Conservation (phyloP, 306 rosid species). For the Lagenaria siceraria region DNA sequence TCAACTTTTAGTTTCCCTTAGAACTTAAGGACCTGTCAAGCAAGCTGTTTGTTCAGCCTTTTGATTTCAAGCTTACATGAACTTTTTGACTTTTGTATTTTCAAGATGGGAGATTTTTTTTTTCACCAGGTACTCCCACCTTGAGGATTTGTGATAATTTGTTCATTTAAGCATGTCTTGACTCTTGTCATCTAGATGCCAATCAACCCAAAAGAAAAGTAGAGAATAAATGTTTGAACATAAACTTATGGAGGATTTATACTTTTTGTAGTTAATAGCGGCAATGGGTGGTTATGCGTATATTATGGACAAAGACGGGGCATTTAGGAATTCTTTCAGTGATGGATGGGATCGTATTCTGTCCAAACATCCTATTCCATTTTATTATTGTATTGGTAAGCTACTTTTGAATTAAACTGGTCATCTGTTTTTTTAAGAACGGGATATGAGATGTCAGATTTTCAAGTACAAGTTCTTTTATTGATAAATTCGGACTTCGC, state of each 20-base stretch:
- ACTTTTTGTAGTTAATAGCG: constrained; percentile 51
- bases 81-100: not conserved
- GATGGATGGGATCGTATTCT: constrained; percentile 96
- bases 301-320: constrained; percentile 91
- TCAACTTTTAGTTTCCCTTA: not conserved
- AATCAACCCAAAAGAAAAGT: not conserved
- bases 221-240: not conserved
- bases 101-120: not conserved
- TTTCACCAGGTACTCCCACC: not conserved
- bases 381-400: constrained; percentile 89
- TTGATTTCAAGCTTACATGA: not conserved
- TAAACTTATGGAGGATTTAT: constrained; percentile 5
- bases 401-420: not conserved
- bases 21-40: not conserved
- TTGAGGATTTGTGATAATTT: not conserved
- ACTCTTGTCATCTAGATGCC: not conserved
- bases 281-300: constrained; percentile 85
- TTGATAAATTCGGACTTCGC: not conserved
- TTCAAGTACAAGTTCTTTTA: not conserved
- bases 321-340: constrained; percentile 83
- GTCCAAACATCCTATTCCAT: constrained; percentile 94
- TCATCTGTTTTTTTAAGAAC: not conserved
- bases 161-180: not conserved
- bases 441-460: not conserved
- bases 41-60: not conserved